phyloP scores from a whole-genome alignment of 1,284 basidiomycete species.

The Apiotrichum montevideense region DNA sequence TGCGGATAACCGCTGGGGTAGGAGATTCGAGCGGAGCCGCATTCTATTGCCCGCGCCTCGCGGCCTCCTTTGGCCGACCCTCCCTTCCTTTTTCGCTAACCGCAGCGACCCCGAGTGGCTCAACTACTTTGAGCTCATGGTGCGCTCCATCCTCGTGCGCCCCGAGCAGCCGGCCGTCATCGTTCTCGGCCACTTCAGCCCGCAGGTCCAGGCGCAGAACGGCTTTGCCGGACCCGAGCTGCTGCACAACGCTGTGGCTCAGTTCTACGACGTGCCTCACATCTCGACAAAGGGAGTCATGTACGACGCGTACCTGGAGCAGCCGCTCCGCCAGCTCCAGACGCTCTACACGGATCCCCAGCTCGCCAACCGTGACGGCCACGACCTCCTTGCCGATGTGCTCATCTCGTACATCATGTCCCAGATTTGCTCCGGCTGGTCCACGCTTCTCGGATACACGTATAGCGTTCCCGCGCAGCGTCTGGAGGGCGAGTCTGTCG shows the following conservation, averaged over 20 bases:
- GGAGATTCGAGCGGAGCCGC: too few species aligned
- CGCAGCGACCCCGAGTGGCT: conserved; percentile 63
- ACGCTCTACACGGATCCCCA: conserved; percentile 72
- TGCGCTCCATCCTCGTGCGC: conserved; percentile 80
- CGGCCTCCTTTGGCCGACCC: too few species aligned
- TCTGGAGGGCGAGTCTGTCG: conserved; percentile 5
- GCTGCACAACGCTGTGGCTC: conserved; percentile 78
- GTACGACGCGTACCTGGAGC: conserved; percentile 71
- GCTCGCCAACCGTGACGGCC: conserved; percentile 71
- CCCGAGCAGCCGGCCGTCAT: conserved; percentile 83
- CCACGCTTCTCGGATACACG: conserved; percentile 58
- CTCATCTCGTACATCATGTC: conserved; percentile 79
- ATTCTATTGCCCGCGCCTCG: too few species aligned
- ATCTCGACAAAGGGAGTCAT: conserved; percentile 73
- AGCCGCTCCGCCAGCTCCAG: conserved; percentile 61
- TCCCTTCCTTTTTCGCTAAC: background rate
- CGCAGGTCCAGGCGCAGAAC: conserved; percentile 67
- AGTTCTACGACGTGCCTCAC: conserved; percentile 92
- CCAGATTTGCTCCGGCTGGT: conserved; percentile 80
- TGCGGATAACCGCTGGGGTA: too few species aligned
- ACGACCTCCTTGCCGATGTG: conserved; percentile 76
- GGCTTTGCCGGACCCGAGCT: conserved; percentile 83
- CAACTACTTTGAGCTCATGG: conserved; percentile 79
- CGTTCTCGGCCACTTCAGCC: conserved; percentile 83
- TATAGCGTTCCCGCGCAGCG: conserved; percentile 52